Percentiles rank a stretch among this genome's conserved stretches.
These are phyloP conservation scores for Amphicarpaea edgeworthii DNA, from an alignment of 306 rosid genomes.

Conservation along the genomic window DNA sequence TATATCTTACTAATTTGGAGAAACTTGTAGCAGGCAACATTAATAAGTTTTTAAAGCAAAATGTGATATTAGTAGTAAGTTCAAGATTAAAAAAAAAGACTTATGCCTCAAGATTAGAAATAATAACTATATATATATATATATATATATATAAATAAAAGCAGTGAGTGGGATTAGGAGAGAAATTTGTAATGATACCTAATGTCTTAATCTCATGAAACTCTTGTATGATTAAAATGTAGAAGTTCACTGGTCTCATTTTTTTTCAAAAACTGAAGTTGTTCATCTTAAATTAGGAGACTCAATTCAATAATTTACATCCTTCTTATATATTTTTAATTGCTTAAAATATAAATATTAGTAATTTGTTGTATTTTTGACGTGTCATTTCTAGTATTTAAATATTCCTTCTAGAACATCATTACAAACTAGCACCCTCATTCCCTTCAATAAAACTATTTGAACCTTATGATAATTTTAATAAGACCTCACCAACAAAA, in stretches of 20 bases:
- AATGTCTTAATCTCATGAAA: constrained; percentile 40
- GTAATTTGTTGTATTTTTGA: background rate
- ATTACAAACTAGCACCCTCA: too few relatives aligned
- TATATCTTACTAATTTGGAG: background rate
- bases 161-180: constrained; percentile 39
- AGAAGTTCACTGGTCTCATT: background rate
- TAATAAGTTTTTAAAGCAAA: constrained; percentile 4
- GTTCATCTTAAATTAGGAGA: too few relatives aligned
- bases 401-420: too few relatives aligned
- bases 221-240: constrained; percentile 21
- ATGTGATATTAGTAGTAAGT: background rate
- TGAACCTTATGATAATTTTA: constrained; percentile 10
- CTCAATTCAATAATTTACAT: too few relatives aligned
- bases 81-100: background rate
- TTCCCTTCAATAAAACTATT: constrained; percentile 20
- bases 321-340: background rate
- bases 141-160: too few relatives aligned
- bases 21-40: background rate
- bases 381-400: too few relatives aligned
- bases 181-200: constrained; percentile 40
- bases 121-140: background rate
- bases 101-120: constrained; percentile 9
- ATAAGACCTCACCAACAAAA: constrained; percentile 21
- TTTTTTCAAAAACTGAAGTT: too few relatives aligned
- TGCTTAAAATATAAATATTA: too few relatives aligned